Evolutionary conservation across 345 rosid species (phyloP).

Genomic region (Trapa incisa): DNA sequence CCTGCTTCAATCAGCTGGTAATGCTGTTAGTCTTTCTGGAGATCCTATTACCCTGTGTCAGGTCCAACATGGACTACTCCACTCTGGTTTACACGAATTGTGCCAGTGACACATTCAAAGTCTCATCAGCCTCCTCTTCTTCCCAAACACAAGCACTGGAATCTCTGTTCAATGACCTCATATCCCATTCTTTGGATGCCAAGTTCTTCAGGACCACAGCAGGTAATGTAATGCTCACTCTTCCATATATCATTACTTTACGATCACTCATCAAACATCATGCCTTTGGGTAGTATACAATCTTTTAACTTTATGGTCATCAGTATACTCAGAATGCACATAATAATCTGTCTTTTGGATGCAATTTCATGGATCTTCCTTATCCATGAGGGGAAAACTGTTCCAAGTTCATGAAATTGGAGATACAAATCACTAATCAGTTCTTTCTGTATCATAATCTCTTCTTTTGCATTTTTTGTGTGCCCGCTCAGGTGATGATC

Average conservation of each 20-base stretch:
- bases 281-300: neutral
- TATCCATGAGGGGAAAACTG: too few species aligned
- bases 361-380: too few species aligned
- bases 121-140: constrained; percentile 2
- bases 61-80: constrained; percentile 23
- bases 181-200: constrained; percentile 28
- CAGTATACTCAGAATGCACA: too few species aligned
- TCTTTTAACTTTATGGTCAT: neutral
- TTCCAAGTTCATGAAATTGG: too few species aligned
- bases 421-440: neutral
- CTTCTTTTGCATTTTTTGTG: neutral
- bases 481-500: constrained; percentile 19
- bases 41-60: constrained; percentile 10
- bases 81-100: constrained; percentile 48
- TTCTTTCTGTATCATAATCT: neutral
- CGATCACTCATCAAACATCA: too few species aligned
- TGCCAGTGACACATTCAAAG: constrained; percentile 11
- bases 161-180: constrained; percentile 31
- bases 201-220: constrained; percentile 45
- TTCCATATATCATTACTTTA: neutral
- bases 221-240: constrained; percentile 14
- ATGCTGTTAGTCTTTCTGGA: constrained; percentile 7
- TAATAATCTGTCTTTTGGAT: too few species aligned
- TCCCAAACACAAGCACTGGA: constrained; percentile 30
- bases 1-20: constrained; percentile 6